Evolutionary conservation across 2,329 filamentous ascomycete species (phyloP).

Genomic region (Colletotrichum lentis): DNA sequence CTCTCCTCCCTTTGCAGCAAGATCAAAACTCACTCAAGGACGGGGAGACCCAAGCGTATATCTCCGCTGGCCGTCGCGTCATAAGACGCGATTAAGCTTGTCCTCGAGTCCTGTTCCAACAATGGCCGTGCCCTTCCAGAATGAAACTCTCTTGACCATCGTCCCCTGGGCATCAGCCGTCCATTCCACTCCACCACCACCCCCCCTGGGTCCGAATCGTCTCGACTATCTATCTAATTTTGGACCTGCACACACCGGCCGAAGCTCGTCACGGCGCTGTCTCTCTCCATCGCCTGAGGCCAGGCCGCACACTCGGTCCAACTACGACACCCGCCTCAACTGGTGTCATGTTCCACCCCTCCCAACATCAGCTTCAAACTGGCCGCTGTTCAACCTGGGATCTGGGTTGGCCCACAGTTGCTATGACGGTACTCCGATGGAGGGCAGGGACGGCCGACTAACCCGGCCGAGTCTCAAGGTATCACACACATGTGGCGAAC

Average conservation of each 20-base stretch:
- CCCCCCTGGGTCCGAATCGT: constrained; percentile 18
- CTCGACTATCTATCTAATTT: constrained; percentile 31
- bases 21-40: neutral
- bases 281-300: constrained; percentile 4
- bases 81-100: constrained; percentile 32
- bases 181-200: neutral
- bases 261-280: constrained; percentile 20
- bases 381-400: constrained; percentile 7
- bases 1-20: neutral
- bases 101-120: constrained; percentile 12
- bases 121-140: neutral
- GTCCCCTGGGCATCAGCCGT: neutral
- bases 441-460: constrained; percentile 9
- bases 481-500: neutral
- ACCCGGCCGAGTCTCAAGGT: neutral
- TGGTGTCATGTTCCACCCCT: neutral
- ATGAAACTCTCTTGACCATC: constrained; percentile 15
- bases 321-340: neutral
- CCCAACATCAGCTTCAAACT: constrained; percentile 9
- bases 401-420: neutral
- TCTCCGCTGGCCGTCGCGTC: constrained; percentile 22
- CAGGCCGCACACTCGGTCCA: constrained; percentile 3
- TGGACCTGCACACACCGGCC: constrained; percentile 17
- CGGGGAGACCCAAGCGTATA: constrained; percentile 10
- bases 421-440: neutral